Conservation (phyloP, 306 rosid species). For the Cucumis cinereus region DNA sequence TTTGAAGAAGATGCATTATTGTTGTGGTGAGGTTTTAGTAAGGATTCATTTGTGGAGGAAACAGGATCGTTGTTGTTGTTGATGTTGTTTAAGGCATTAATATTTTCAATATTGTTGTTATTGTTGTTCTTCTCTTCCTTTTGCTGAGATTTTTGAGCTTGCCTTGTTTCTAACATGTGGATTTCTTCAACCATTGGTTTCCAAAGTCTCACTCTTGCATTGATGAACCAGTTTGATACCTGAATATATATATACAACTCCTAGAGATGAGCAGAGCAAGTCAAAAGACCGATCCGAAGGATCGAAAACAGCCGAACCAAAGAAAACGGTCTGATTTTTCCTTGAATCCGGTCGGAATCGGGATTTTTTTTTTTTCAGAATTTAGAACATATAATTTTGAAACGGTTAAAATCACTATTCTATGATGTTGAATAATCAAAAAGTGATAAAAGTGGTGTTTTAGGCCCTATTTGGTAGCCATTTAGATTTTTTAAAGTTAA, state of each 20-base stretch:
- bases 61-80: conserved; percentile 29
- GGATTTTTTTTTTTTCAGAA: no score
- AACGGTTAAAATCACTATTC: no score
- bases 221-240: conserved; percentile 95
- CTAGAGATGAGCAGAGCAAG: no score
- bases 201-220: conserved; percentile 94
- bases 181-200: conserved; percentile 98
- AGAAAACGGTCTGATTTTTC: no score
- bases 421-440: no score
- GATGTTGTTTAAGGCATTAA: conserved; percentile 15
- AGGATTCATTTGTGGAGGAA: conserved; percentile 24
- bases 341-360: no score
- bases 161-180: conserved; percentile 67
- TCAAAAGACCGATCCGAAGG: no score
- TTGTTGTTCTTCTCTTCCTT: conserved; percentile 20
- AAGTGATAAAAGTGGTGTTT: no score
- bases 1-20: conserved; percentile 16
- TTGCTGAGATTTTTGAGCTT: conserved; percentile 36
- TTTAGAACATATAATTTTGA: no score
- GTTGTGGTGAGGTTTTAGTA: not conserved
- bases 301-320: no score
- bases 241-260: not conserved
- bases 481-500: no score
- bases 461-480: no score
- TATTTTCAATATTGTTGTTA: not conserved